phyloP scores from a whole-genome alignment of 495 filamentous ascomycete species.

The Penicilliopsis zonata region DNA sequence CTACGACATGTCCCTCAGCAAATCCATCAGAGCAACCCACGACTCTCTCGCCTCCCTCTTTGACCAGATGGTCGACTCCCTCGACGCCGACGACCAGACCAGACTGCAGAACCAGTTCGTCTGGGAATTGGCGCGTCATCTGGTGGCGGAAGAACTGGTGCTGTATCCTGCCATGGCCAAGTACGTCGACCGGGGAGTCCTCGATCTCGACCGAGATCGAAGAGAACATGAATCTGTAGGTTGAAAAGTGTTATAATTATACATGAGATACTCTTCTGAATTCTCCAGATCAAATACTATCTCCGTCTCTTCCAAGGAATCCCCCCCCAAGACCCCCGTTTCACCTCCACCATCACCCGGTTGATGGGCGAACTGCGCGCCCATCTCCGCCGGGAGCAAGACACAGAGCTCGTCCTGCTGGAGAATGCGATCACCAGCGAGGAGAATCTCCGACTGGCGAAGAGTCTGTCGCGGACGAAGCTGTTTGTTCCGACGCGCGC shows the following conservation, averaged over 20 bases:
- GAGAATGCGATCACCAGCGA: conserved; percentile 30
- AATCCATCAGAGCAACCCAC: background rate
- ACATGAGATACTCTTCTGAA: background rate
- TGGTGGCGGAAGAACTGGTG: conserved; percentile 50
- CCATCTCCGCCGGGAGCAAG: conserved; percentile 49
- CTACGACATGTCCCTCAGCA: background rate
- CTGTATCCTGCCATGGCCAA: conserved; percentile 54
- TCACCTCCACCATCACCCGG: conserved; percentile 34
- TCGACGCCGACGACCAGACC: conserved; percentile 33
- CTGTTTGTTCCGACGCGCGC: conserved; percentile 43
- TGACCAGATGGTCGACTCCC: conserved; percentile 38
- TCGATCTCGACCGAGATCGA: conserved; percentile 41
- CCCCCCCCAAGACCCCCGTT: conserved; percentile 27
- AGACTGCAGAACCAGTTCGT: conserved; percentile 52
- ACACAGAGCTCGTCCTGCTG: conserved; percentile 38
- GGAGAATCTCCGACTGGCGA: conserved; percentile 31
- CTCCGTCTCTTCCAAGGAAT: conserved; percentile 48
- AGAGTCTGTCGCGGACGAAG: conserved; percentile 43
- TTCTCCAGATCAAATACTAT: conserved; percentile 38
- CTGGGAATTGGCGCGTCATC: conserved; percentile 55
- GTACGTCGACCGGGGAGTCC: conserved; percentile 34
- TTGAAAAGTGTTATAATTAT: background rate
- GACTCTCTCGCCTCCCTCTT: too few relatives aligned
- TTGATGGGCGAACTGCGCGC: conserved; percentile 35
- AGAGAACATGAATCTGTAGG: conserved; percentile 41